Conservation (phyloP, 257 asterid genomes). For the Penstemon eatonii region DNA sequence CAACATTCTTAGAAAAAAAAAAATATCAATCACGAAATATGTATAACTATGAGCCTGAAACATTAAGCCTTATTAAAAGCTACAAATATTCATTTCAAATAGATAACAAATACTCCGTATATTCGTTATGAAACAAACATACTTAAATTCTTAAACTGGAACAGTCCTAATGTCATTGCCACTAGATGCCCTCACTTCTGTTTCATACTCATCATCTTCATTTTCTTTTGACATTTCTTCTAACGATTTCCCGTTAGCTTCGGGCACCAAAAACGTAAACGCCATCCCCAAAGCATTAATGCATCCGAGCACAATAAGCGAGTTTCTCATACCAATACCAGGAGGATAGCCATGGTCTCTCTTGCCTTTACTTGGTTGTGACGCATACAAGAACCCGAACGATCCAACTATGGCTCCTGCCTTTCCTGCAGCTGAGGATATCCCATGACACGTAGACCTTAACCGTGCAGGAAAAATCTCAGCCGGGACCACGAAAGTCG, state of each 20-base stretch:
- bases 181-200: constrained; percentile 9
- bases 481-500: constrained; percentile 49
- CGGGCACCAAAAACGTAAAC: constrained; percentile 44
- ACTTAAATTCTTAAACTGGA: no score
- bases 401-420: constrained; percentile 50
- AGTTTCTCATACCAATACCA: constrained; percentile 39
- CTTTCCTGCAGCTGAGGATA: constrained; percentile 48
- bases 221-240: constrained; percentile 41
- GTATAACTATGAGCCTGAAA: no score
- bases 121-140: no score
- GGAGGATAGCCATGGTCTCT: constrained; percentile 38
- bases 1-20: no score
- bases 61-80: no score
- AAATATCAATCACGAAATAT: no score
- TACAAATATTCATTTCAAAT: no score
- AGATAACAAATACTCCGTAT: no score
- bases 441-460: constrained; percentile 51
- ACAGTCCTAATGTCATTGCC: no score
- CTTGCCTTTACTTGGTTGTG: constrained; percentile 25
- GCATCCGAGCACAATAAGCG: constrained; percentile 36
- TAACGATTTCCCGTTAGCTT: constrained; percentile 40
- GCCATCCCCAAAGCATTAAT: constrained; percentile 30
- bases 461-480: constrained; percentile 49
- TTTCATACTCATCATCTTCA: constrained; percentile 23
- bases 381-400: constrained; percentile 40